Percentiles rank a stretch among this genome's conserved stretches.
These are phyloP conservation scores for Tolypocladium ovalisporum DNA, from an alignment of 2,329 filamentous ascomycete genomes.

Conservation along the genomic window DNA sequence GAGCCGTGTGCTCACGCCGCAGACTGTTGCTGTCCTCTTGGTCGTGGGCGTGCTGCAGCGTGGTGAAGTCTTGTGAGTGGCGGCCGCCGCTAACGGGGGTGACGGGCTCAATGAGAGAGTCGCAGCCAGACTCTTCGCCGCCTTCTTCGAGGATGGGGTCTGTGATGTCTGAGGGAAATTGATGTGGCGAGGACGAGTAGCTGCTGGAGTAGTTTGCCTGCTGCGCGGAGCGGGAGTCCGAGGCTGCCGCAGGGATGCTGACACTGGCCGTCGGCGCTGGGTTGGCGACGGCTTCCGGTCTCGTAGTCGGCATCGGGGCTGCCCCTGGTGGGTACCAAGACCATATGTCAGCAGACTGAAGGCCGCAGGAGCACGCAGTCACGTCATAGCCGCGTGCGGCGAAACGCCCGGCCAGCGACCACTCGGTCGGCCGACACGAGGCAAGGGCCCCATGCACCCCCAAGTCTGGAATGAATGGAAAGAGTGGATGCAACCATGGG, in stretches of 20 bases:
- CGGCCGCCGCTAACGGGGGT: conserved; percentile 49
- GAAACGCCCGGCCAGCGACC: background rate
- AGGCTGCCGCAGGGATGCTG: conserved; percentile 2
- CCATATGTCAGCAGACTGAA: conserved; percentile 6
- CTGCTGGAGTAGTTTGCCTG: conserved; percentile 7
- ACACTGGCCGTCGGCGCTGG: conserved; percentile 1
- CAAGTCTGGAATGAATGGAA: conserved; percentile 1
- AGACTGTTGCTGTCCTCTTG: conserved; percentile 18
- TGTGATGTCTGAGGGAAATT: conserved; percentile 37
- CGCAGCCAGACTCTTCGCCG: conserved; percentile 46
- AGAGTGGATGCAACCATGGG: conserved; percentile 3
- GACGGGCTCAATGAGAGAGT: conserved; percentile 47
- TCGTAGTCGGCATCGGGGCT: background rate
- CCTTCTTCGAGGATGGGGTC: conserved; percentile 43
- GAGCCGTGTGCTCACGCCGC: conserved; percentile 12
- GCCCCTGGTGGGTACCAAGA: conserved; percentile 1
- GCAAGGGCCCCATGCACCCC: conserved; percentile 3
- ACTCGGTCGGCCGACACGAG: background rate
- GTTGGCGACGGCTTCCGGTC: background rate
- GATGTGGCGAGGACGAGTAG: conserved; percentile 32
- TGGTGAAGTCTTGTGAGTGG: conserved; percentile 42
- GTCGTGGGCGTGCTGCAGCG: conserved; percentile 25
- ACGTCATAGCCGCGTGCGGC: conserved; percentile 8
- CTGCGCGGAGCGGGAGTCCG: background rate
- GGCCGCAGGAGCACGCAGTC: conserved; percentile 5